A percentile compares a stretch with the other conserved stretches of the same genome.
These are phyloP conservation scores for Schwanniomyces vanrijiae DNA, from an alignment of 805 yeast species.

Conservation along the genomic window DNA sequence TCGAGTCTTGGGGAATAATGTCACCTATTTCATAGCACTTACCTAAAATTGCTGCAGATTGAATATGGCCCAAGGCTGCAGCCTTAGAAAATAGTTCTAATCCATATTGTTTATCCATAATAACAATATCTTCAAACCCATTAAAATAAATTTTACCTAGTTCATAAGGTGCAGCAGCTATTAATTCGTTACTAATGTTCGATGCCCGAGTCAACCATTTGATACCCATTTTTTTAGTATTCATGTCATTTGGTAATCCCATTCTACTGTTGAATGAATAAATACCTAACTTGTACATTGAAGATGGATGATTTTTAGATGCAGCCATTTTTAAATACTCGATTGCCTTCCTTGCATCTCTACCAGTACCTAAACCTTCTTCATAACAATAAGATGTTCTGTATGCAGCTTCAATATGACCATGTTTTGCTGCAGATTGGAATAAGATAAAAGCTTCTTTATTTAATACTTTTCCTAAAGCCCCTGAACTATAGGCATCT, in stretches of 20 bases:
- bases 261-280: constrained; percentile 80
- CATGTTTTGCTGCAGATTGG: constrained; percentile 89
- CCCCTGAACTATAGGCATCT: constrained; percentile 87
- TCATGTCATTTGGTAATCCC: constrained; percentile 72
- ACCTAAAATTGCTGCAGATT: constrained; percentile 79
- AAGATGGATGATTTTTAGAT: constrained; percentile 90
- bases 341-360: constrained; percentile 83
- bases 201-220: constrained; percentile 91
- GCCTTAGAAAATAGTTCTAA: constrained; percentile 84
- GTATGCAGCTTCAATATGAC: constrained; percentile 88
- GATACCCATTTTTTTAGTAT: constrained; percentile 80
- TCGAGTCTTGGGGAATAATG: constrained; percentile 72
- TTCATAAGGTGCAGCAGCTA: constrained; percentile 93
- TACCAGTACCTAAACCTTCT: constrained; percentile 89
- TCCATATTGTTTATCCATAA: constrained; percentile 81
- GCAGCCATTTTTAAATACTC: constrained; percentile 87
- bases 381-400: constrained; percentile 90
- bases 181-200: constrained; percentile 77
- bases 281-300: constrained; percentile 89
- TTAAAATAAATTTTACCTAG: constrained; percentile 78
- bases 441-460: constrained; percentile 75
- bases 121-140: constrained; percentile 85
- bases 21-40: constrained; percentile 82
- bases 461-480: constrained; percentile 75
- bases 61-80: constrained; percentile 82